These are phyloP conservation scores for Trichoderma lentiforme DNA, from an alignment of 2,329 filamentous ascomycete species.

Conservation along the genomic window DNA sequence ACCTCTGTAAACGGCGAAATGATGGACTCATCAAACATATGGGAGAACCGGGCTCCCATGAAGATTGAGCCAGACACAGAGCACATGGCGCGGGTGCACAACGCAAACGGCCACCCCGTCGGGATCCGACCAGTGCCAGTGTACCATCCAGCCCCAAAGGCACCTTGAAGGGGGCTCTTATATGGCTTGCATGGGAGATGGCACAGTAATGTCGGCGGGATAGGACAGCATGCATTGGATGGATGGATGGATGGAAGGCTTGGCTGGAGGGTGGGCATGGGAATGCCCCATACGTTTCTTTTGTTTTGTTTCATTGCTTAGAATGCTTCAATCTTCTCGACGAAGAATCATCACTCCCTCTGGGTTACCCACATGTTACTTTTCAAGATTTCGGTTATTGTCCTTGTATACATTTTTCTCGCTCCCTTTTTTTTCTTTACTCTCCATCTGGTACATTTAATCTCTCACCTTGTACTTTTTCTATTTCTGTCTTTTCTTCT, in stretches of 20 bases:
- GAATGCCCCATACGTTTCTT: not conserved
- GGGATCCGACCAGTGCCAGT: not conserved
- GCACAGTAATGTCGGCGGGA: not conserved
- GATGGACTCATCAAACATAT: conserved; percentile 29
- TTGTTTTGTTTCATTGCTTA: conserved; percentile 24
- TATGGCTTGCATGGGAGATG: not conserved
- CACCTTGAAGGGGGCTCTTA: not conserved
- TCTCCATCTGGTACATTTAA: not conserved
- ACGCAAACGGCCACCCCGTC: not conserved
- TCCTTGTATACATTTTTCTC: not conserved
- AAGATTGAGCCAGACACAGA: conserved; percentile 29
- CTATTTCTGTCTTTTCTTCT: not conserved
- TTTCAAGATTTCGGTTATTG: conserved; percentile 19
- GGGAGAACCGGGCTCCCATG: conserved; percentile 29
- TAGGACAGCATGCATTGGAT: not conserved
- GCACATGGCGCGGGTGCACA: conserved; percentile 21
- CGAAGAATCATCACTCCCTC: conserved; percentile 24
- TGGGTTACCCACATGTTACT: conserved; percentile 18
- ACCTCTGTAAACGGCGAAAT: conserved; percentile 25
- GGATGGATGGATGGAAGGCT: not conserved
- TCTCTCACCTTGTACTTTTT: not conserved
- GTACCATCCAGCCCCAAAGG: conserved; percentile 9
- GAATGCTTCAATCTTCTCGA: conserved; percentile 34
- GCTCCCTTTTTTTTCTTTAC: conserved; percentile 12
- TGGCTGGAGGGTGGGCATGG: conserved; percentile 9